Base-by-base conservation (phyloP, 148 eudicot genomes). In the Chenopodium berlandieri region DNA sequence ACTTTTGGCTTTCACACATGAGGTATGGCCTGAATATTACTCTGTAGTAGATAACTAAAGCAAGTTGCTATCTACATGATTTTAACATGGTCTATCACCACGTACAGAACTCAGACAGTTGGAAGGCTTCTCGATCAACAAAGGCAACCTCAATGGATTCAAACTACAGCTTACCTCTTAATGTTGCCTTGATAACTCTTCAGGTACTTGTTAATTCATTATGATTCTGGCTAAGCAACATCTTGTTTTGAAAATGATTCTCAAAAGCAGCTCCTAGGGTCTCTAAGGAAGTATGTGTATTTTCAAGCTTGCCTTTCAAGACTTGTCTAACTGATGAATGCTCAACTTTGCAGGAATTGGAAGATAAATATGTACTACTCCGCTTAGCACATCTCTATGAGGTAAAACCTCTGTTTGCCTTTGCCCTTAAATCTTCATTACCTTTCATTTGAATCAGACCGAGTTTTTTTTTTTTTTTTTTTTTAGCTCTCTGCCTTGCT, bases 331-430 rank as follows among this genome's bases (percentile, higher is more conserved):
- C 10, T 32, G 71, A 46, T 79, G 1, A 19, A 40, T 54, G 70
- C 40, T 79, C 65, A 32, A 78, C 46, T 76, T 81, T 85, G 48
- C 91, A 94, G 97, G 97, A 91, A 85, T 63, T 93, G 88, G 91
- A 88, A 66, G 86, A 90, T 71, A 91, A 93, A 79, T 86, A 78
- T 65, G 93, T 93, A 68, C 91, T 94, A 44, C 88, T 94, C 40
- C 95, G 98, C 54, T 76, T 94, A 83, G 98, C 93, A 54, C 97
- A 94, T 89, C 85, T 91, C 12, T 94, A 93, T 66, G 97, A 94
- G 95, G 98, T 94, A 73, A 86, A 71, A 69, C 52, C 63, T 16
- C 8, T 78, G 34, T 63, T 20, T 56, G 17, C 34, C 7, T 75
- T 50, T 50, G 54, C 14, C 54, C 14, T 50, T 0, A 23, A 56